Evolutionary conservation across 305 asterid species (phyloP).

Genomic region (Ilex paraguariensis): DNA sequence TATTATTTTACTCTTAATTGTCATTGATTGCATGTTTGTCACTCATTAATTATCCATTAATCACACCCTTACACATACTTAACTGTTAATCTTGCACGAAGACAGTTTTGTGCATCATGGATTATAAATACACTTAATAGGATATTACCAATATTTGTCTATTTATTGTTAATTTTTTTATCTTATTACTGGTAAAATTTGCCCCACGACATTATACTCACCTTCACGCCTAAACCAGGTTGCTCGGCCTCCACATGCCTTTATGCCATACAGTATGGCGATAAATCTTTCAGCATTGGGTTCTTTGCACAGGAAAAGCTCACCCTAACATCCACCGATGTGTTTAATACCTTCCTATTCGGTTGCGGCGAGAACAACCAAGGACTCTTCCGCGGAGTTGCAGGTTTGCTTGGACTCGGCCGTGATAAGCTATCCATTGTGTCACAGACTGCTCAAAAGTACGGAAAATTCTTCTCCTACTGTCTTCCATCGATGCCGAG

Average conservation of each 20-base stretch:
- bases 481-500: slow-evolving; percentile 40
- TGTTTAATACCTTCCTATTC: slow-evolving; percentile 30
- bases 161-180: too few species aligned
- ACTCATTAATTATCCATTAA: too few species aligned
- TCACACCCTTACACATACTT: too few species aligned
- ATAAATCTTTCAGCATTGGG: slow-evolving; percentile 37
- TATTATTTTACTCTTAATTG: too few species aligned
- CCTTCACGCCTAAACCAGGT: background rate
- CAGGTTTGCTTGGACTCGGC: slow-evolving; percentile 50
- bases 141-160: too few species aligned
- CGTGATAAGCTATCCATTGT: slow-evolving; percentile 40
- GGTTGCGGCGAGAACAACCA: slow-evolving; percentile 54
- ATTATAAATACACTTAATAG: too few species aligned
- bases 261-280: slow-evolving; percentile 43
- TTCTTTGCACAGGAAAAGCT: slow-evolving; percentile 38
- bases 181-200: too few species aligned
- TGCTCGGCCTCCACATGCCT: slow-evolving; percentile 39
- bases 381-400: slow-evolving; percentile 46
- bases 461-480: slow-evolving; percentile 45
- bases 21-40: too few species aligned
- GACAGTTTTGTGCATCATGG: too few species aligned
- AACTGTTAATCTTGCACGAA: too few species aligned
- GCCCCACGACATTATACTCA: too few species aligned
- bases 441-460: slow-evolving; percentile 38
- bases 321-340: slow-evolving; percentile 28